Percentiles rank a stretch among this genome's conserved stretches.
phyloP scores from a whole-genome alignment of 164 flowering plant species.

The Tetrastigma voinierianum region DNA sequence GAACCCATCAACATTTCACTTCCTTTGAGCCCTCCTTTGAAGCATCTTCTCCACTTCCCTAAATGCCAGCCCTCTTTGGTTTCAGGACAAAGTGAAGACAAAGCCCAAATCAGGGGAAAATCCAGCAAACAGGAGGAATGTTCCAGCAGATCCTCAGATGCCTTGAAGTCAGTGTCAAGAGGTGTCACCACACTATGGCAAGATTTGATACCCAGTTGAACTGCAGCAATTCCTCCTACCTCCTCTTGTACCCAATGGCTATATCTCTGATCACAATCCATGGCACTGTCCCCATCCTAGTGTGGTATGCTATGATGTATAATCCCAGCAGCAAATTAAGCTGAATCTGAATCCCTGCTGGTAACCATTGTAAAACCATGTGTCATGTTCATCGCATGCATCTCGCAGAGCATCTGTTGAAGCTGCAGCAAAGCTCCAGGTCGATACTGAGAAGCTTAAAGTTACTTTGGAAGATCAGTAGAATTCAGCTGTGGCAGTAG shows the following conservation, averaged over 20 bases:
- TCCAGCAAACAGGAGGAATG: constrained; percentile 67
- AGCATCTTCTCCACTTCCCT: constrained; percentile 70
- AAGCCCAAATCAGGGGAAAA: constrained; percentile 36
- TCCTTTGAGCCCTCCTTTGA: constrained; percentile 17
- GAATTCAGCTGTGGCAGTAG: neutral
- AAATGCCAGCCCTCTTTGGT: constrained; percentile 61
- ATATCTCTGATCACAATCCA: constrained; percentile 93
- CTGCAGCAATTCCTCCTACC: constrained; percentile 88
- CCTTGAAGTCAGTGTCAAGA: constrained; percentile 61
- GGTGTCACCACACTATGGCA: constrained; percentile 55
- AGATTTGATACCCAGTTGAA: constrained; percentile 79
- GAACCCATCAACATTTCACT: neutral
- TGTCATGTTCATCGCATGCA: constrained; percentile 38
- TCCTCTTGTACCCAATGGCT: constrained; percentile 76
- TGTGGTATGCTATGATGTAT: constrained; percentile 73
- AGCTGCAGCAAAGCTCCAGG: constrained; percentile 80
- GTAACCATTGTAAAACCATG: constrained; percentile 76
- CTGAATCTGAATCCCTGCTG: constrained; percentile 63
- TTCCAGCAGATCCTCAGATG: constrained; percentile 63
- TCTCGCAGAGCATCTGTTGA: constrained; percentile 2
- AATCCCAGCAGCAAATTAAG: constrained; percentile 56
- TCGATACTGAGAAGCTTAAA: constrained; percentile 29
- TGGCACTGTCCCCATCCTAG: constrained; percentile 93
- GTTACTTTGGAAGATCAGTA: neutral
- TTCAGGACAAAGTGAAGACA: constrained; percentile 45